These are phyloP conservation scores for Trichoderma sp. DNA, from an alignment of 2,329 filamentous ascomycete genomes.

Conservation along the genomic window DNA sequence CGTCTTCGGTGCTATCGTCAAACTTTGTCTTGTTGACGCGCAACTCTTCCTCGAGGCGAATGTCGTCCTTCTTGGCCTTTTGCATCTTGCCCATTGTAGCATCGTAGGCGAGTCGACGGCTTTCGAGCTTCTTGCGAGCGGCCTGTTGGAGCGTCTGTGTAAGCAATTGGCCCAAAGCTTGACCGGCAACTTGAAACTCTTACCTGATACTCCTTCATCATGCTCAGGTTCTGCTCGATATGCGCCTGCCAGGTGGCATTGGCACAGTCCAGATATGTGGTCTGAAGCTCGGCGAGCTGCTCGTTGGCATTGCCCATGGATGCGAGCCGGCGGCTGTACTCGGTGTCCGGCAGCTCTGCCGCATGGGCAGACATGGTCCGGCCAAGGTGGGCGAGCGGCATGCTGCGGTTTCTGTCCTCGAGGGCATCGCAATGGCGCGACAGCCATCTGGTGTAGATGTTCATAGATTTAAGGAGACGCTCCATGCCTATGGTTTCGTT, in stretches of 20 bases:
- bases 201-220: conserved; percentile 98
- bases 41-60: conserved; percentile 87
- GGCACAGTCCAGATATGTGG: conserved; percentile 73
- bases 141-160: conserved; percentile 38
- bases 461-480: conserved; percentile 81
- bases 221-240: conserved; percentile 81
- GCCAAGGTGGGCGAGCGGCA: conserved; percentile 76
- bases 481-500: conserved; percentile 74
- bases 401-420: conserved; percentile 82
- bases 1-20: conserved; percentile 91
- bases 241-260: conserved; percentile 86
- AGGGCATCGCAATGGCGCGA: conserved; percentile 74
- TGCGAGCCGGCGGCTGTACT: conserved; percentile 83
- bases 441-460: conserved; percentile 80
- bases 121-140: conserved; percentile 92
- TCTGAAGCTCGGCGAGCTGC: conserved; percentile 79
- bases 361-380: conserved; percentile 84
- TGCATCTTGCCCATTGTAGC: conserved; percentile 86
- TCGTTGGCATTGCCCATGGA: conserved; percentile 83
- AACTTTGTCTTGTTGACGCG: conserved; percentile 91
- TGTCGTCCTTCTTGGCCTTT: conserved; percentile 91
- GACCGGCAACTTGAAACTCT: conserved; percentile 24
- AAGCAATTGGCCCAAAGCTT: neutral
- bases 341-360: conserved; percentile 86
- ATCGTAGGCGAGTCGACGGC: conserved; percentile 83